These are phyloP conservation scores for Erythrobasidium yunnanense DNA, from an alignment of 768 basidiomycete genomes.

Conservation along the genomic window DNA sequence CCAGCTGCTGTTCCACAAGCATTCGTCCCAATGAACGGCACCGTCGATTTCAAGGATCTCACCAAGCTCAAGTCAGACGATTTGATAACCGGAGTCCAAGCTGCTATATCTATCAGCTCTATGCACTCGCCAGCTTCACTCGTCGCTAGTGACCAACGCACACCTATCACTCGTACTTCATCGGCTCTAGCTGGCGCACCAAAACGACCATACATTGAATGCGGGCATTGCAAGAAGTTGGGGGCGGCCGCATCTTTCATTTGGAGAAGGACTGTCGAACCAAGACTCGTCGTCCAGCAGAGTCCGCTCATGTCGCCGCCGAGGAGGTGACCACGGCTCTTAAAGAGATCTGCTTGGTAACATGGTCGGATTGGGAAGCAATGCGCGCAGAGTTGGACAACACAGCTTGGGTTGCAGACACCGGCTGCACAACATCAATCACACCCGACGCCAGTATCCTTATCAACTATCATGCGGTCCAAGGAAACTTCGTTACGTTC, in stretches of 20 bases:
- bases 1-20: neutral
- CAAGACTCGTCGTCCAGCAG: too few relatives aligned
- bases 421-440: slow-evolving; percentile 5
- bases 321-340: neutral
- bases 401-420: neutral
- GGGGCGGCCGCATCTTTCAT: slow-evolving; percentile 11
- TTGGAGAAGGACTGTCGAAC: slow-evolving; percentile 5
- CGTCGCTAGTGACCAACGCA: neutral
- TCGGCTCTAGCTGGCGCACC: neutral
- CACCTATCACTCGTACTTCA: neutral
- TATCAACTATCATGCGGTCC: neutral
- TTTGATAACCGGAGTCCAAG: neutral
- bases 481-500: neutral
- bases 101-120: neutral
- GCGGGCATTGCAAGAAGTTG: neutral
- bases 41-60: neutral
- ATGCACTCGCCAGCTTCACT: neutral
- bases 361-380: too few relatives aligned
- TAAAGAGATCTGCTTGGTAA: too few relatives aligned
- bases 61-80: slow-evolving; percentile 1
- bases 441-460: neutral
- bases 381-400: too few relatives aligned
- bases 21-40: neutral
- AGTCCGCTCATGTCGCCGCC: too few relatives aligned
- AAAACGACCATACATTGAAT: neutral